A percentile compares a stretch with the other conserved stretches of the same genome.
phyloP scores from a whole-genome alignment of 73 alveolate species.

The Paramecium primaurelia region DNA sequence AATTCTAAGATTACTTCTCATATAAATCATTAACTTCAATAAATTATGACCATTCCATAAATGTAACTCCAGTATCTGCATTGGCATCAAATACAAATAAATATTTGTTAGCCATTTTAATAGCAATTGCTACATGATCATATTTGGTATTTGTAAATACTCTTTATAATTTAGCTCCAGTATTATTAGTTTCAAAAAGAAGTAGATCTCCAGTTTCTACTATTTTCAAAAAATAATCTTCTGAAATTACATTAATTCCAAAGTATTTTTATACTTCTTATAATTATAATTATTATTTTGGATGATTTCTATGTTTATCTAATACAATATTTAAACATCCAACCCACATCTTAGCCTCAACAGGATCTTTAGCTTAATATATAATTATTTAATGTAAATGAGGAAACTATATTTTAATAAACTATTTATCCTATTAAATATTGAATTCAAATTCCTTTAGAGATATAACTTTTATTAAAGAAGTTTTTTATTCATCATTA shows the following conservation, averaged over 20 bases:
- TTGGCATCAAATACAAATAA: constrained; percentile 51
- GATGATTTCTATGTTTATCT: neutral
- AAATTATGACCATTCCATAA: constrained; percentile 44
- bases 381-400: neutral
- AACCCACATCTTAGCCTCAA: constrained; percentile 24
- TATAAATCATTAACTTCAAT: constrained; percentile 22
- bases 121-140: constrained; percentile 61
- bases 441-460: neutral
- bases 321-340: neutral
- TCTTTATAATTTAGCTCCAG: constrained; percentile 53
- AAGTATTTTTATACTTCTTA: neutral
- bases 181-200: constrained; percentile 48
- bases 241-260: constrained; percentile 39
- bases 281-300: neutral
- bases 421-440: neutral
- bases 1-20: neutral
- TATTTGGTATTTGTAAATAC: constrained; percentile 31
- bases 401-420: neutral
- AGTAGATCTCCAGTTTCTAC: constrained; percentile 60
- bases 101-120: constrained; percentile 1
- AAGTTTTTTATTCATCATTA: neutral
- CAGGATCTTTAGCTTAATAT: constrained; percentile 7
- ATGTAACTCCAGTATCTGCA: constrained; percentile 59
- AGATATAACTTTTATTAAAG: neutral
- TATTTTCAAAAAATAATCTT: constrained; percentile 22